phyloP scores from a whole-genome alignment of 2,329 filamentous ascomycete species.

The Thelonectria olida region DNA sequence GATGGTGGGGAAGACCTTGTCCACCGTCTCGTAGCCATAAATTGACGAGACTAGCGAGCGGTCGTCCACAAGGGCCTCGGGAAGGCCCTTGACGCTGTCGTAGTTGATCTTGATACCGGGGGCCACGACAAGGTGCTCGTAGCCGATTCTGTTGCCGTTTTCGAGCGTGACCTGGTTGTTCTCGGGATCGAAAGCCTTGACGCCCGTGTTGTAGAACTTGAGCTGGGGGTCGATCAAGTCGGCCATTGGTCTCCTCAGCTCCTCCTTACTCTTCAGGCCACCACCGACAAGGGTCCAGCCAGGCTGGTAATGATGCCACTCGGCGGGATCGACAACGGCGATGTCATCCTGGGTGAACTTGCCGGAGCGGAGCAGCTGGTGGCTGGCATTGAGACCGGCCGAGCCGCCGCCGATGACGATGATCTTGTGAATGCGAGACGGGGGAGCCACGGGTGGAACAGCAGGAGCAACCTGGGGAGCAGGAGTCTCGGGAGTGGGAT shows the following conservation, averaged over 20 bases:
- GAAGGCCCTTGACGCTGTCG: slow-evolving; percentile 62
- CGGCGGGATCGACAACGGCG: slow-evolving; percentile 69
- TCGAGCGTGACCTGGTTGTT: slow-evolving; percentile 64
- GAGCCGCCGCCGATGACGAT: slow-evolving; percentile 74
- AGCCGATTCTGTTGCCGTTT: slow-evolving; percentile 65
- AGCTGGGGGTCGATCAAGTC: slow-evolving; percentile 67
- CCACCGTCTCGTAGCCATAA: slow-evolving; percentile 64
- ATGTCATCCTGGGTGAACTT: slow-evolving; percentile 68
- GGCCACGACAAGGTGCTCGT: slow-evolving; percentile 72
- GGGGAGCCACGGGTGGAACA: background rate
- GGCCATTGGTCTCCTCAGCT: slow-evolving; percentile 61
- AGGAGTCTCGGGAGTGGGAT: background rate
- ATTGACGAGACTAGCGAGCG: slow-evolving; percentile 63
- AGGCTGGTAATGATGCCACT: slow-evolving; percentile 74
- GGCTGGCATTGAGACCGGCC: slow-evolving; percentile 71
- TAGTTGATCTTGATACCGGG: slow-evolving; percentile 65
- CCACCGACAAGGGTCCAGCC: slow-evolving; percentile 76
- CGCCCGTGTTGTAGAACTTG: slow-evolving; percentile 65
- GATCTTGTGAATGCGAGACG: slow-evolving; percentile 62
- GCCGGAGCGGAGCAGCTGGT: slow-evolving; percentile 71
- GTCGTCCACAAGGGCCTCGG: slow-evolving; percentile 61
- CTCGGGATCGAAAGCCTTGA: slow-evolving; percentile 61
- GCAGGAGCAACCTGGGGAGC: background rate
- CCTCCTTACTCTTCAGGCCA: slow-evolving; percentile 70
- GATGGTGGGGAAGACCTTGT: slow-evolving; percentile 62